Conservation (phyloP, 2,329 filamentous ascomycete species). For the Arthrobotrys iridis region DNA sequence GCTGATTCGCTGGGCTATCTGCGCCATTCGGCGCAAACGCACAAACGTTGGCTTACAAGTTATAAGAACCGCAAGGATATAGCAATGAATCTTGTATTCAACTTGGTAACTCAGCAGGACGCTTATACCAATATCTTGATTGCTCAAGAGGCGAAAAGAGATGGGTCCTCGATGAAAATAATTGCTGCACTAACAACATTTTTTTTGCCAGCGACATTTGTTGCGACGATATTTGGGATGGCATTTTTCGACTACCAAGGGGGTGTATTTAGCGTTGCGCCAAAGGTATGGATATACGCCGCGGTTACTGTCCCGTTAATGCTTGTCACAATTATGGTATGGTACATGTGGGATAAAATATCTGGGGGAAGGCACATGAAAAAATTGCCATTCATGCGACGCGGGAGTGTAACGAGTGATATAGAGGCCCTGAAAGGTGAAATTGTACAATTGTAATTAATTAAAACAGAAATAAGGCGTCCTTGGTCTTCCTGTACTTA, state of each 20-base stretch:
- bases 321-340: slow-evolving; percentile 16
- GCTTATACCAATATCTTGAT: slow-evolving; percentile 27
- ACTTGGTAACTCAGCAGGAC: slow-evolving; percentile 13
- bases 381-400: slow-evolving; percentile 14
- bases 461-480: too few relatives aligned
- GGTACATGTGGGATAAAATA: slow-evolving; percentile 22
- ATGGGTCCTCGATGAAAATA: slow-evolving; percentile 19
- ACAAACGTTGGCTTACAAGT: slow-evolving; percentile 22
- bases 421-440: slow-evolving; percentile 17
- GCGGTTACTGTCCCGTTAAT: slow-evolving; percentile 15
- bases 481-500: too few relatives aligned
- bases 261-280: background rate
- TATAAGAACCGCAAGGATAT: slow-evolving; percentile 32
- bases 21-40: slow-evolving; percentile 3
- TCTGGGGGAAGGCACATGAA: slow-evolving; percentile 1
- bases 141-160: slow-evolving; percentile 13
- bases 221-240: slow-evolving; percentile 16
- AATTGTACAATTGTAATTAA: background rate
- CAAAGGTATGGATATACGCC: slow-evolving; percentile 24
- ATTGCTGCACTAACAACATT: slow-evolving; percentile 20
- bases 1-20: slow-evolving; percentile 9
- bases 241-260: slow-evolving; percentile 4
- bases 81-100: slow-evolving; percentile 22
- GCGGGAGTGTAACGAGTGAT: background rate
- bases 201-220: slow-evolving; percentile 9